A percentile compares a stretch with the other conserved stretches of the same genome.
Conservation (phyloP, 2,329 filamentous ascomycete genomes). For the Aureobasidium sp. region DNA sequence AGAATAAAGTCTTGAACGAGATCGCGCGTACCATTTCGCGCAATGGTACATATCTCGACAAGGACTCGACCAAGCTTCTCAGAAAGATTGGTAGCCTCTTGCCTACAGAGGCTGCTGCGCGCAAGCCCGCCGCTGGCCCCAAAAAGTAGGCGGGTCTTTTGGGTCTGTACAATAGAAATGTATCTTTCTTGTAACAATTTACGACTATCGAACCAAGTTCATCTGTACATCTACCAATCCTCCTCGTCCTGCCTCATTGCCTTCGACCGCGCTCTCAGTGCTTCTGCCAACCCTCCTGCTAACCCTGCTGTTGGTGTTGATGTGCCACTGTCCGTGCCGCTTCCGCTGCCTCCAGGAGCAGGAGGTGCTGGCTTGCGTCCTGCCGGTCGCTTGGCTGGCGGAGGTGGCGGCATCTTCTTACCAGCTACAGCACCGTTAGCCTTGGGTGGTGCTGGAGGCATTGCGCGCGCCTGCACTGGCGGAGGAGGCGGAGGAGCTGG, state of each 20-base stretch:
- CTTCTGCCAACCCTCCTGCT: constrained; percentile 45
- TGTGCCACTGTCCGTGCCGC: constrained; percentile 32
- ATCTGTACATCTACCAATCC: constrained; percentile 18
- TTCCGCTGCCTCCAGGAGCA: constrained; percentile 56
- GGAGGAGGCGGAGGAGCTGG: constrained; percentile 50
- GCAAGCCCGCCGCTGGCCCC: constrained; percentile 1
- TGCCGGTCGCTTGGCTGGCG: constrained; percentile 72
- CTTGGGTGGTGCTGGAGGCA: constrained; percentile 55
- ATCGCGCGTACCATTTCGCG: constrained; percentile 19
- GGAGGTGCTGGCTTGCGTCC: constrained; percentile 63
- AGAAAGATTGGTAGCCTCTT: constrained; percentile 23
- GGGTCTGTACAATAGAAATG: constrained; percentile 6
- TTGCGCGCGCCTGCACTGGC: constrained; percentile 39
- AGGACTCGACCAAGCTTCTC: constrained; percentile 28
- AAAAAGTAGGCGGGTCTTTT: neutral
- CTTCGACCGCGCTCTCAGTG: constrained; percentile 42
- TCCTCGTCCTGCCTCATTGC: constrained; percentile 39
- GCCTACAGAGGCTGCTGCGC: constrained; percentile 13
- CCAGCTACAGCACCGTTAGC: constrained; percentile 36
- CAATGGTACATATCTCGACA: constrained; percentile 23
- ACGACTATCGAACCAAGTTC: neutral
- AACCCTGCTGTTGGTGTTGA: constrained; percentile 35
- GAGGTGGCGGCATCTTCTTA: constrained; percentile 68
- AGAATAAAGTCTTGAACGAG: constrained; percentile 21
- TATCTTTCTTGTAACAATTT: constrained; percentile 12